Conservation (phyloP, 306 rosid genomes). For the Delonix regia region DNA sequence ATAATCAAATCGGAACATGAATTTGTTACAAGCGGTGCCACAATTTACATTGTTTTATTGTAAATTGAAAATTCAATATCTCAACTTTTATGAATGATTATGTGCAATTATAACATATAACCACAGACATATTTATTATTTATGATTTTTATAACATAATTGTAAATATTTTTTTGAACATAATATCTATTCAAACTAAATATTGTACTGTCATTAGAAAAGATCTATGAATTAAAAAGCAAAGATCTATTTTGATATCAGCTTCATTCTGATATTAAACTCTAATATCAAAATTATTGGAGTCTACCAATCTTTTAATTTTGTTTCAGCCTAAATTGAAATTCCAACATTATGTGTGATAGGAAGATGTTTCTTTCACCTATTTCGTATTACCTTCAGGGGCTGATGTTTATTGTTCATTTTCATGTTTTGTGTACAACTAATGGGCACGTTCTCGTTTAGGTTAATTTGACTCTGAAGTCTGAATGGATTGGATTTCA, state of each 20-base stretch:
- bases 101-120: too few relatives aligned
- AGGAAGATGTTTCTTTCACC: not conserved
- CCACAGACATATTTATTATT: too few relatives aligned
- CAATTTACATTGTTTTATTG: too few relatives aligned
- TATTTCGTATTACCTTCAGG: not conserved
- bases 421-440: not conserved
- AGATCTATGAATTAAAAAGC: not conserved
- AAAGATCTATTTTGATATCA: not conserved
- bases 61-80: too few relatives aligned
- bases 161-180: not conserved
- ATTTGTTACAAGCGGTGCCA: too few relatives aligned
- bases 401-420: not conserved
- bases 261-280: not conserved
- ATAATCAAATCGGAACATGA: too few relatives aligned
- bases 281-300: not conserved
- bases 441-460: not conserved
- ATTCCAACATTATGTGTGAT: not conserved
- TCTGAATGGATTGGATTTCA: not conserved
- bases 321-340: not conserved
- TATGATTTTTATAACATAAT: constrained; percentile 4
- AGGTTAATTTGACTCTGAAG: not conserved
- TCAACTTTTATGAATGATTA: too few relatives aligned
- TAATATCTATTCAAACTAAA: not conserved
- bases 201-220: not conserved
- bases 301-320: not conserved